Percentiles rank a stretch among this genome's conserved stretches.
phyloP scores from a whole-genome alignment of 306 rosid genomes.

The Mimosa bimucronata region DNA sequence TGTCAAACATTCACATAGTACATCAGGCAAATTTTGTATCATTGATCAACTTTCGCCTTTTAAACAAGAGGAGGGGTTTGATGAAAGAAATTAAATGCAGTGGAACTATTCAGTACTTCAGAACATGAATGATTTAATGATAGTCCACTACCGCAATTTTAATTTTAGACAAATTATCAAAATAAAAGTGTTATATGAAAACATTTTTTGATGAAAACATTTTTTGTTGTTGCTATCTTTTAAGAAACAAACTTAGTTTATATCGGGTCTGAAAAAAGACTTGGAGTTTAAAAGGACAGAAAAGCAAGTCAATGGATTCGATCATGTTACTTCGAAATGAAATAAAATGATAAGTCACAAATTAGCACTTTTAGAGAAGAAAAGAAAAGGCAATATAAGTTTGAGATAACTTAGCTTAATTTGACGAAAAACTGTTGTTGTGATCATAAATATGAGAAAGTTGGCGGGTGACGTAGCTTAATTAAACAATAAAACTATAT shows the following conservation, averaged over 20 bases:
- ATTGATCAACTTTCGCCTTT: too few species aligned
- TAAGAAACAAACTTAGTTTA: too few species aligned
- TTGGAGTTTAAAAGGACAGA: not conserved
- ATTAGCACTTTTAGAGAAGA: not conserved
- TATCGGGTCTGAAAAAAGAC: too few species aligned
- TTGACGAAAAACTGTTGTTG: not conserved
- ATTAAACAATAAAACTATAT: not conserved
- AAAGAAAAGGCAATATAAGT: not conserved
- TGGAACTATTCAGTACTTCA: not conserved
- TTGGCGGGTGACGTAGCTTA: not conserved
- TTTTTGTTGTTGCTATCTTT: too few species aligned
- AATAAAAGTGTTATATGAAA: too few species aligned
- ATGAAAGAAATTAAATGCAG: too few species aligned
- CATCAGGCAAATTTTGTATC: too few species aligned
- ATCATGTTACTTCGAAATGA: not conserved
- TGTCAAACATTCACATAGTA: too few species aligned
- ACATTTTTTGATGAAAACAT: not conserved
- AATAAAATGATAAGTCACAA: not conserved
- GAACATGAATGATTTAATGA: not conserved
- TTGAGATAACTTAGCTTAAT: not conserved
- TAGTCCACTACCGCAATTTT: not conserved
- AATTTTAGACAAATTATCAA: too few species aligned
- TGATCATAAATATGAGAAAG: not conserved
- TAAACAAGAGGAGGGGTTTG: too few species aligned
- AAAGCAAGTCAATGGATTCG: too few species aligned